A percentile compares a stretch with the other conserved stretches of the same genome.
Conservation (phyloP, 129 eudicot genomes). For the Ambrosia trifida region DNA sequence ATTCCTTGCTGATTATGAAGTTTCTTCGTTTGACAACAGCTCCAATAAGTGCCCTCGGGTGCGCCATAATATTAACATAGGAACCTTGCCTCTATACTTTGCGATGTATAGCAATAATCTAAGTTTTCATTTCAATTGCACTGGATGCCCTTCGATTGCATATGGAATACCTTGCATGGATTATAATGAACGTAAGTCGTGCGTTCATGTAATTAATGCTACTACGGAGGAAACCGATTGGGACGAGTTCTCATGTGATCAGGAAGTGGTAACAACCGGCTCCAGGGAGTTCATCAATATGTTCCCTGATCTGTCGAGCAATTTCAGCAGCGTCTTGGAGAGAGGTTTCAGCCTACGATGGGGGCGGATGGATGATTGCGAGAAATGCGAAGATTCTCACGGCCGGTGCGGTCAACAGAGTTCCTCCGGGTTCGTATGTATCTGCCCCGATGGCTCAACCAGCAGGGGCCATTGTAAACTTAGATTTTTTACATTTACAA, state of each 20-base stretch:
- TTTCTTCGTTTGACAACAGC: too few relatives aligned
- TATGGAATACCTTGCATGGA: neutral
- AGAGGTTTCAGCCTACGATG: too few relatives aligned
- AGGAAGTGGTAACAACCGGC: constrained; percentile 33
- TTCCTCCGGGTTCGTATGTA: neutral
- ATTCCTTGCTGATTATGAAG: constrained; percentile 15
- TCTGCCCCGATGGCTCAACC: constrained; percentile 13
- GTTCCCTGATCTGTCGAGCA: too few relatives aligned
- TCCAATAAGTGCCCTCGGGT: neutral
- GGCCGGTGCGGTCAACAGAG: constrained; percentile 10
- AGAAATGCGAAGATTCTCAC: neutral
- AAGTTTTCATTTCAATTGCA: neutral
- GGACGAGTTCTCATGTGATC: neutral
- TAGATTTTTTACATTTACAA: too few relatives aligned
- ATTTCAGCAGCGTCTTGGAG: neutral
- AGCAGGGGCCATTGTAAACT: too few relatives aligned
- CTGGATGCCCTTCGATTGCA: neutral
- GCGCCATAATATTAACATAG: neutral
- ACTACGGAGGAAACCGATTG: too few relatives aligned
- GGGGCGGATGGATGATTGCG: neutral
- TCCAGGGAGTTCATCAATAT: neutral
- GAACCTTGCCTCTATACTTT: neutral
- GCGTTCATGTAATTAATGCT: too few relatives aligned
- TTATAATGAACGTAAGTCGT: neutral
- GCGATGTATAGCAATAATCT: neutral